These are phyloP conservation scores for Eimeria maxima DNA, from an alignment of 169 alveolate species.

Conservation along the genomic window DNA sequence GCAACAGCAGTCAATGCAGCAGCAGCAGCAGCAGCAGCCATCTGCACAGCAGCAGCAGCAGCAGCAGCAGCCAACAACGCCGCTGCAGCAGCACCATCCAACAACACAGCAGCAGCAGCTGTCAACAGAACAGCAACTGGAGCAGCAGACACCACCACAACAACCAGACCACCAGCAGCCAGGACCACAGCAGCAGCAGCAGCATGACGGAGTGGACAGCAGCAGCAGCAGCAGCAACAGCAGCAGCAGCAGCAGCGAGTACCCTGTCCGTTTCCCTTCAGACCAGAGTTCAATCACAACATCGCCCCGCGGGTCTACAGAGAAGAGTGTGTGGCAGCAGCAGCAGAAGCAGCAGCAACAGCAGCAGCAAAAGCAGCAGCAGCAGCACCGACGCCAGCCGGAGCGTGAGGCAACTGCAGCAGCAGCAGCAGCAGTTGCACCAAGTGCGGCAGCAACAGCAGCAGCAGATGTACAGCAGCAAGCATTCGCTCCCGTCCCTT, in stretches of 20 bases:
- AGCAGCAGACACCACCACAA: background rate
- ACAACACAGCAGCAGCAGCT: background rate
- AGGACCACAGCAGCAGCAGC: conserved; percentile 43
- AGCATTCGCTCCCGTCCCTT: background rate
- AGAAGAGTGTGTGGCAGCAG: background rate
- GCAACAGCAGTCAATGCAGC: background rate
- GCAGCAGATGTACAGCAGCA: background rate
- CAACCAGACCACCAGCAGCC: background rate
- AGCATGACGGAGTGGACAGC: background rate
- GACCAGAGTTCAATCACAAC: conserved; percentile 20
- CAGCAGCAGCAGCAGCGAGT: conserved; percentile 19
- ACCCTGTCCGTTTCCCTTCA: conserved; percentile 21
- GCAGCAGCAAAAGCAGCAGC: conserved; percentile 55
- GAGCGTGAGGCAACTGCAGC: background rate
- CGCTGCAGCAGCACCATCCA: background rate
- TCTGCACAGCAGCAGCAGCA: background rate
- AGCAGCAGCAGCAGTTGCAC: background rate
- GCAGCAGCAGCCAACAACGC: conserved; percentile 6
- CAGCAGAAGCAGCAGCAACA: conserved; percentile 6
- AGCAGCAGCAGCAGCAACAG: too few species aligned
- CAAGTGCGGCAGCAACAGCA: too few species aligned
- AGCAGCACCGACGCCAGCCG: background rate
- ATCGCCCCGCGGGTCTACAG: conserved; percentile 13
- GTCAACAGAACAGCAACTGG: background rate
- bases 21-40: background rate